A percentile compares a stretch with the other conserved stretches of the same genome.
These are phyloP conservation scores for Solanum habrochaites DNA, from an alignment of 257 asterid genomes.

Conservation along the genomic window DNA sequence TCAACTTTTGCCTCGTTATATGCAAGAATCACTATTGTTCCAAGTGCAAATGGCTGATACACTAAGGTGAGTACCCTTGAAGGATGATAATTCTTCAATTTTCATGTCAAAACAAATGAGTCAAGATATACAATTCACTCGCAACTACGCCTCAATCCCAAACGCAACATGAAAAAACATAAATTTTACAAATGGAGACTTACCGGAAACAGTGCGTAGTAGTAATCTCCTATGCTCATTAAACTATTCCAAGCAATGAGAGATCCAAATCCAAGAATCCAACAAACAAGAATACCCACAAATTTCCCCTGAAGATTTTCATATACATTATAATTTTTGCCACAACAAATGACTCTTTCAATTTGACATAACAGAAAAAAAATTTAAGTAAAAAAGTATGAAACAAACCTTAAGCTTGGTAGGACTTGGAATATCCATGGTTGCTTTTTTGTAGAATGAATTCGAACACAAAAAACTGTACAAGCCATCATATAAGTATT, in stretches of 20 bases:
- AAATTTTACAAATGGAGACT: not conserved
- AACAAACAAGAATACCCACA: conserved; percentile 45
- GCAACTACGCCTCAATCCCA: not conserved
- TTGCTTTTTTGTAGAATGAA: not conserved
- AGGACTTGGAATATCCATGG: conserved; percentile 24
- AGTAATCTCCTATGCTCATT: conserved; percentile 70
- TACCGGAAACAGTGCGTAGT: conserved; percentile 58
- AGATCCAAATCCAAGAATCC: conserved; percentile 82
- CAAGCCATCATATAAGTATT: not conserved
- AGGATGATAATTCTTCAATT: conserved; percentile 58
- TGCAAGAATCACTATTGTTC: conserved; percentile 31
- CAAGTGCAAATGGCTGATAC: conserved; percentile 71
- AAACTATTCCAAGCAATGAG: conserved; percentile 80
- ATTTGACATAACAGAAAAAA: not conserved
- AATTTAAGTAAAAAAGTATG: not conserved
- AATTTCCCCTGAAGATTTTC: conserved; percentile 45
- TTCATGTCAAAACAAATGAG: not conserved
- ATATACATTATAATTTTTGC: not conserved
- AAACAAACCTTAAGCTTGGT: conserved; percentile 59
- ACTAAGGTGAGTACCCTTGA: conserved; percentile 73
- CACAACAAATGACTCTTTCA: not conserved
- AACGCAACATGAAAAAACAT: not conserved
- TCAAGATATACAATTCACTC: not conserved
- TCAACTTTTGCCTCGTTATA: conserved; percentile 52
- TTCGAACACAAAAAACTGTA: not conserved